Evolutionary conservation across 2,329 filamentous ascomycete genomes (phyloP), one percentile per base, ranked within the genome.

Genomic region (Tolypocladium guangdongense): DNA sequence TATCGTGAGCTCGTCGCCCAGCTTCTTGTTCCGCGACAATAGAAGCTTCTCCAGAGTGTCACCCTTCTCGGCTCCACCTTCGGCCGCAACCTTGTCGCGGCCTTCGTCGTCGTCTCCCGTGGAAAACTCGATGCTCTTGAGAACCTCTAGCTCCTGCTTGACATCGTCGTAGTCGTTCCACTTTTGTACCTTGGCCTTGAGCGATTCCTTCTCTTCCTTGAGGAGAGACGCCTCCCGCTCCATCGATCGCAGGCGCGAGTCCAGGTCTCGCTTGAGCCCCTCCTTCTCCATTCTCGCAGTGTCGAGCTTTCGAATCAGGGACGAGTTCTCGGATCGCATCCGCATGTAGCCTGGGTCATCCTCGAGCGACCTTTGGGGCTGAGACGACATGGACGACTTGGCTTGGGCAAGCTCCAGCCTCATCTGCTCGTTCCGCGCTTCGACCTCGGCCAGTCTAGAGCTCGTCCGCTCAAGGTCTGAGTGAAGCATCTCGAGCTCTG

Each of bases 81-180:
- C 49, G n/a, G 22, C 47, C 30, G 75, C 73, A 2, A 68, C 59
- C 32, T 68, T 60, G 18, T 74, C 75, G 33, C 70, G 64, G 10
- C 77, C 73, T 2, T 87, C 84, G 48, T 91, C 88, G 56, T 95
- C 90, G 57, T 92, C 88, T 8, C 89, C 91, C 0, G 89, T 92
- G 2, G 92, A 88, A 63, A 99, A 96, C 67, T 99, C 93, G 62
- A 99, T 96, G 60, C 92, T 95, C 80, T 96, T 96, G 56, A 99
- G 81, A 56, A 97, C 91, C 63, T 97, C 92, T 3, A 99, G 78
- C 69, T 99, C 95, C 59, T 95, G 88, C 71, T 93, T 96, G 49
- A 99, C 83, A 55, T 97, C 92, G 36, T 97, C 91, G 66, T 99
- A 99, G 67, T 99, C 93, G 60, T 83, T 83, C 83, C 89, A 95